Conservation (phyloP, 192 early-diverging fungal species). For the Glomus cerebriforme region DNA sequence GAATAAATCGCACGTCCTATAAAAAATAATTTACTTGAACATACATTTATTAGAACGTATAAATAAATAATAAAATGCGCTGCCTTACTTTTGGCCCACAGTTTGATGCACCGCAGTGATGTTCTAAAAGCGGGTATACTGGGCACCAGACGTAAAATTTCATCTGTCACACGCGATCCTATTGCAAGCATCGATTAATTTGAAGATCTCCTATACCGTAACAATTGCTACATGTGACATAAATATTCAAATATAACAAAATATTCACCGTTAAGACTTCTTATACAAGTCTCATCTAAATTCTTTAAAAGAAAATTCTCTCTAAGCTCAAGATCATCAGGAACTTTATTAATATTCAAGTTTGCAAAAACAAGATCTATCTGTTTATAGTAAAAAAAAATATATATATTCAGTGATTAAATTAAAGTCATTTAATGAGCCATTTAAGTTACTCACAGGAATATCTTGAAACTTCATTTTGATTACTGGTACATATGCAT, state of each 20-base stretch:
- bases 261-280: slow-evolving; percentile 81
- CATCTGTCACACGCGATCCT: slow-evolving; percentile 95
- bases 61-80: not conserved
- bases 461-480: slow-evolving; percentile 92
- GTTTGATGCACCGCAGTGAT: slow-evolving; percentile 90
- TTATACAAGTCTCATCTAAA: slow-evolving; percentile 85
- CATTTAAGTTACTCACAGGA: slow-evolving; percentile 52
- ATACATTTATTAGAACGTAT: not conserved
- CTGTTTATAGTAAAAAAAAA: slow-evolving; percentile 33
- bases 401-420: not conserved
- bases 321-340: slow-evolving; percentile 81
- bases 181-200: not conserved
- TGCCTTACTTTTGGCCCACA: slow-evolving; percentile 85
- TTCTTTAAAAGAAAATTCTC: slow-evolving; percentile 85
- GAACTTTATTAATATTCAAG: slow-evolving; percentile 72
- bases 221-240: not conserved
- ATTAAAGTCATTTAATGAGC: not conserved
- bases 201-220: not conserved
- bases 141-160: slow-evolving; percentile 92
- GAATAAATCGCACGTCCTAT: slow-evolving; percentile 85
- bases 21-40: not conserved
- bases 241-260: slow-evolving; percentile 19
- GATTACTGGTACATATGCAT: slow-evolving; percentile 95
- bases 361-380: slow-evolving; percentile 95
- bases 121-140: slow-evolving; percentile 86